Base-by-base conservation (phyloP, 176 grass and related monocot genomes). In the Eleusine indica region DNA sequence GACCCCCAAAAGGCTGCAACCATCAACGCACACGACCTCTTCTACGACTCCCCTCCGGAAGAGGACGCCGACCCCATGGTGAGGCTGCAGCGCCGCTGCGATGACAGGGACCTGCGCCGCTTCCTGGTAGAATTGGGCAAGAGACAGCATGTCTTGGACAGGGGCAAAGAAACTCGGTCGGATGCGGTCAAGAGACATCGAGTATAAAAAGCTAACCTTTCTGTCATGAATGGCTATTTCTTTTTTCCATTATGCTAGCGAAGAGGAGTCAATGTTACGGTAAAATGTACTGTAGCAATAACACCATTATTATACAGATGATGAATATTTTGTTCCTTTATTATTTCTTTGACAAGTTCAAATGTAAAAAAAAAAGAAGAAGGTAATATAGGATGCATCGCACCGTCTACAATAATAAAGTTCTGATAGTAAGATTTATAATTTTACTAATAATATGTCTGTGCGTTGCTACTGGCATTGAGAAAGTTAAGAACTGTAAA, bases 41-140 rank as follows among this genome's bases (percentile, higher is more conserved):
- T 84, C 37, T 49, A 67, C 75, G 41, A 47, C 4, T 0, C 1
- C 52, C 48, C 22, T 11, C 62, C 19, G 75, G 53, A 5, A 29
- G 80, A 79, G 1, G 44, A 47, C 8, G 60, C 43, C 28, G 60
- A 83, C 58, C 68, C 86, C 18, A 52, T 70, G 56, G 74, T 78
- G 44, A 83, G 67, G 74, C 74, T 83, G 74, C 47, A 58, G 7
- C 73, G 80, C 42, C 54, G 21, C 12, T 78, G 73, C 74, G 16
- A 4, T 18, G 12, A 71, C 73, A 61, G 5, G 19, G 78, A 82
- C 3, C 9, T 30, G 39, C 7, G 16, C 63, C 0, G 22, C 16
- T 81, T 76, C 62, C 28, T 87, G 22, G 22, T 2, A 9, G 32
- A 35, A 12, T 30, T 52, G 61, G 72, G 73, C 8, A 68, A 64